A percentile compares a stretch with the other conserved stretches of the same genome.
Conservation (phyloP, 805 yeast species). For the Spathaspora girioi region DNA sequence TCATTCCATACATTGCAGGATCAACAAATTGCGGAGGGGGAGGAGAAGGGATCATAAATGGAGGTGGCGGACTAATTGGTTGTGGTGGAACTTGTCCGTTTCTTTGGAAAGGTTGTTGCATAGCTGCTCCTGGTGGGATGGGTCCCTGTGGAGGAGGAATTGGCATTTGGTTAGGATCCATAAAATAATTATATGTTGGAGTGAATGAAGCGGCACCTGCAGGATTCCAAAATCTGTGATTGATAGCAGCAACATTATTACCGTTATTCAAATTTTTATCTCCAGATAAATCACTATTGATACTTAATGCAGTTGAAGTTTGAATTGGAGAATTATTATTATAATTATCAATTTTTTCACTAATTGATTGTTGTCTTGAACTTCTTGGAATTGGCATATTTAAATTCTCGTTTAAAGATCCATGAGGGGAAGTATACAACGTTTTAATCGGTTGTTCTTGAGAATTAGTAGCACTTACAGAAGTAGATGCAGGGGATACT, state of each 20-base stretch:
- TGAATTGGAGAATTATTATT: conserved; percentile 44
- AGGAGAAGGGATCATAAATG: conserved; percentile 36
- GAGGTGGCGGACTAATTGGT: conserved; percentile 35
- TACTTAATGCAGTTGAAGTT: conserved; percentile 34
- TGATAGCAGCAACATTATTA: conserved; percentile 1
- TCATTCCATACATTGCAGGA: conserved; percentile 30
- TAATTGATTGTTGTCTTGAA: conserved; percentile 49
- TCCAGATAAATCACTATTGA: conserved; percentile 22
- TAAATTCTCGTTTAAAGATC: conserved; percentile 41
- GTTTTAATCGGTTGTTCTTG: conserved; percentile 18
- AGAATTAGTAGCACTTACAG: neutral
- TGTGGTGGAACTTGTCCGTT: conserved; percentile 15
- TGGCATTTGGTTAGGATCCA: conserved; percentile 19
- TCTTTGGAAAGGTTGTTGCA: neutral
- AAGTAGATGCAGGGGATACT: conserved; percentile 42
- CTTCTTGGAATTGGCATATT: conserved; percentile 32
- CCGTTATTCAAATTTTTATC: conserved; percentile 8
- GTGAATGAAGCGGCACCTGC: conserved; percentile 60
- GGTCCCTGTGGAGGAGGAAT: conserved; percentile 17
- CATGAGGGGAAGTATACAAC: conserved; percentile 29
- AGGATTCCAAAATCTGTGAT: conserved; percentile 59
- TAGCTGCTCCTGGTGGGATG: conserved; percentile 12
- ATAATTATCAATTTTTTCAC: conserved; percentile 63
- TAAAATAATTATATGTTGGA: conserved; percentile 36
- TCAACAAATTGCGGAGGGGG: conserved; percentile 38